Conservation (phyloP, 1,284 basidiomycete species). For the Fomitopsis palustris region DNA sequence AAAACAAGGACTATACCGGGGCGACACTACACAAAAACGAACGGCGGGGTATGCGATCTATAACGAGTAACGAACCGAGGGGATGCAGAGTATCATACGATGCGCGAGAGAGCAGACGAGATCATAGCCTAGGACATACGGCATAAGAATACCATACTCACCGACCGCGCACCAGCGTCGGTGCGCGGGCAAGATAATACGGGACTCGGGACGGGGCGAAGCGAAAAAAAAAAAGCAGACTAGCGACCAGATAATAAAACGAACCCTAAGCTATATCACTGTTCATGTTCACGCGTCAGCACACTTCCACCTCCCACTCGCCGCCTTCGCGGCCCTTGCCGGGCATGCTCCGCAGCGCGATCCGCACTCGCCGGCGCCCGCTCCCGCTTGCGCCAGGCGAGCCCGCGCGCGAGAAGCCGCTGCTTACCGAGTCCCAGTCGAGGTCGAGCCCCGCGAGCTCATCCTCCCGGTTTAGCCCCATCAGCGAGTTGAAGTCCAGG, state of each 20-base stretch:
- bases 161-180: not conserved
- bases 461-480: constrained; percentile 36
- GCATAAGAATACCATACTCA: constrained; percentile 6
- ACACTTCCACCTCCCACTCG: constrained; percentile 71
- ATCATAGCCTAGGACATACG: constrained; percentile 7
- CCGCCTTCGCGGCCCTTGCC: constrained; percentile 57
- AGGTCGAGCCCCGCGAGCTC: constrained; percentile 21
- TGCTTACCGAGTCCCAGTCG: constrained; percentile 25
- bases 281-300: constrained; percentile 29
- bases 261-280: constrained; percentile 2
- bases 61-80: not conserved
- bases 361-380: constrained; percentile 47
- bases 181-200: not conserved
- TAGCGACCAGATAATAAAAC: constrained; percentile 2
- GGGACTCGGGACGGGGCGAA: not conserved
- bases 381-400: constrained; percentile 17
- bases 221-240: not conserved
- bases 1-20: constrained; percentile 6
- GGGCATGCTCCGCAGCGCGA: constrained; percentile 62
- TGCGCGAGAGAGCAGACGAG: constrained; percentile 5
- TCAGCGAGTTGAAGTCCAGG: constrained; percentile 17
- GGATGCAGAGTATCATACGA: constrained; percentile 6
- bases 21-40: constrained; percentile 7
- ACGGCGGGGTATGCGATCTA: constrained; percentile 6
- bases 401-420: constrained; percentile 20